These are phyloP conservation scores for Sporothrix luriei DNA, from an alignment of 2,329 filamentous ascomycete genomes.

Conservation along the genomic window DNA sequence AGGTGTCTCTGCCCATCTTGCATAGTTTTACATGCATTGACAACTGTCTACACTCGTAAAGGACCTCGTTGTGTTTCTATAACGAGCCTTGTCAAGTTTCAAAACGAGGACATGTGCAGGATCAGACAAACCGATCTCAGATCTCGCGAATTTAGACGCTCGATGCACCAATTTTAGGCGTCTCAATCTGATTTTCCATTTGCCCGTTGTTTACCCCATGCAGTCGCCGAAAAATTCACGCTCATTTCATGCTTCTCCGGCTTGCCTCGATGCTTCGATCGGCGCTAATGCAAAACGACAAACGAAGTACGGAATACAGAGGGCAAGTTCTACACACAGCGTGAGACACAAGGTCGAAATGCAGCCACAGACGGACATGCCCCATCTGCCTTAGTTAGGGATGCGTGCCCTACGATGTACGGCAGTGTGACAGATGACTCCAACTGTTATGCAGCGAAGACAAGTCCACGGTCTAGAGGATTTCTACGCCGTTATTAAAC, in stretches of 20 bases:
- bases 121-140: neutral
- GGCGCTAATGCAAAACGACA: slow-evolving; percentile 17
- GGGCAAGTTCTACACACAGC: slow-evolving; percentile 7
- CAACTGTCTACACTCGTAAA: neutral
- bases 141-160: neutral
- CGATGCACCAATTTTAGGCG: neutral
- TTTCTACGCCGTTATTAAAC: too few relatives aligned
- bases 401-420: neutral
- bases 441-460: too few relatives aligned
- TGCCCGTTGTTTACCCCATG: neutral
- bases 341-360: slow-evolving; percentile 14
- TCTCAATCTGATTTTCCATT: neutral
- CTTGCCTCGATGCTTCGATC: slow-evolving; percentile 9
- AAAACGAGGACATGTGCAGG: too few relatives aligned
- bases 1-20: neutral
- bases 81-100: neutral
- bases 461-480: too few relatives aligned
- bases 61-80: neutral
- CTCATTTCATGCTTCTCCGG: neutral
- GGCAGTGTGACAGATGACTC: neutral
- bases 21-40: neutral
- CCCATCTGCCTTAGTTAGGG: neutral
- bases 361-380: neutral
- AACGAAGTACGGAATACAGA: neutral
- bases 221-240: neutral